Base-by-base conservation (phyloP, 192 early-diverging fungal genomes). In the Gryganskiella cystojenkinii region DNA sequence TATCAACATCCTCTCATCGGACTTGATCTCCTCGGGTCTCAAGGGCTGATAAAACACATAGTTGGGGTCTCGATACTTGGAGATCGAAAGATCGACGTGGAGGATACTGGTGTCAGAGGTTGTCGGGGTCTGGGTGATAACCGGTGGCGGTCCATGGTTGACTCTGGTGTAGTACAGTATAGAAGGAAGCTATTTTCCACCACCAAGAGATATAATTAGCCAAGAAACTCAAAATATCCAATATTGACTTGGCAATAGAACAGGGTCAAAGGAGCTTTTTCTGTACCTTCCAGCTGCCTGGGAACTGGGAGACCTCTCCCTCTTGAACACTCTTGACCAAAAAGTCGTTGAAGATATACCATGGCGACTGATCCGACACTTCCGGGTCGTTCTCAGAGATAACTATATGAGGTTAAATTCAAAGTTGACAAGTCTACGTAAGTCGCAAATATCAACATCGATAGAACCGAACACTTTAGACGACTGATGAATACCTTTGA, bases 281-380 rank as follows among this genome's bases (percentile, higher is more conserved):
- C 25, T 37, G 49, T 80, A 83, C 80, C 76, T 87, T 88, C 88
- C 87, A 90, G 17, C 59, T 51, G 10, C 79, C 64, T 59, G 85
- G 80, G 72, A 90, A 93, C 24, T 82, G 80, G 11, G 84, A 67
- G 15, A 88, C 88, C 55, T 95, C 93, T 33, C 78, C 69, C n/a
- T 87, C 86, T 19, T 84, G 72, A 3, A 94, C 87, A 5, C 85
- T 85, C 56, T 93, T 92, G 1, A 98, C 98, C 43, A 94, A 82
- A 73, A 99, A 99, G 81, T 98, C 96, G 74, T 99, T 99, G 75
- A 99, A 96, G 13, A 98, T 73, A 64, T 92, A 87, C 98, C 98
- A 99, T 31, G 88, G 79, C 0, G 61, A 62, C 35, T 44, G 50
- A 20, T 85, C 74, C 44, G 80, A 62, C 19, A 49, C 51, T 15